Base-by-base conservation (phyloP, 2,329 filamentous ascomycete genomes). In the Emergomyces orientalis region DNA sequence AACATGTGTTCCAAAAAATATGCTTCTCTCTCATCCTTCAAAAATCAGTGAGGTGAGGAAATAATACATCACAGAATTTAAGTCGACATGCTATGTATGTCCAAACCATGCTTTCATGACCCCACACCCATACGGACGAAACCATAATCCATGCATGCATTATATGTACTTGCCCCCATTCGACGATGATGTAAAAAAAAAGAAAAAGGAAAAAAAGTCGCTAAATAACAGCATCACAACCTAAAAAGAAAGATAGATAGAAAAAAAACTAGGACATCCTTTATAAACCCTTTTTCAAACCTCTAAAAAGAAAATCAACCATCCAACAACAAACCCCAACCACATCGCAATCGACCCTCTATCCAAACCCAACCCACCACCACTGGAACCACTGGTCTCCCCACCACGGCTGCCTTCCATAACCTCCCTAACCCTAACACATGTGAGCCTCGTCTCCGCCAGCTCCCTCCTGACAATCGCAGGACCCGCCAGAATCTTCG, bases 361-460 rank as follows among this genome's bases (percentile, higher is more conserved):
- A 51, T 7, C 49, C 22, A 54, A 32, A 1, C 60, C 54, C 51
- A 30, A 1, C 37, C 30, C 43, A 4, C 39, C 25, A 30, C 39
- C n/a, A 13, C 34, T 27, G 1, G 32, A n/a, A n/a, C 52, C n/a
- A 45, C 25, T 57, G 49, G 13, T 37, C 43, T 32, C 17, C 37
- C 14, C 47, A 6, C 41, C 30, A 19, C 54, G 34, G 41, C 62
- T 61, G 17, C 62, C 62, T 25, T 49, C 22, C 32, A 27, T 45
- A 32, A 63, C 52, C 39, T 57, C n/a, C 52, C 32, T 22, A 22
- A 59, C 32, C 52, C 62, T 43, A 7, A 63, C 62, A 58, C 62
- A 63, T 6, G 43, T 25, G 5, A 61, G 27, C 22, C 54, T 39
- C 59, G 52, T 61, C 62, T 63, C 52, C 11, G 57, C 49, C 51